Evolutionary conservation across 805 yeast species (phyloP).

Genomic region (Candida anglica): DNA sequence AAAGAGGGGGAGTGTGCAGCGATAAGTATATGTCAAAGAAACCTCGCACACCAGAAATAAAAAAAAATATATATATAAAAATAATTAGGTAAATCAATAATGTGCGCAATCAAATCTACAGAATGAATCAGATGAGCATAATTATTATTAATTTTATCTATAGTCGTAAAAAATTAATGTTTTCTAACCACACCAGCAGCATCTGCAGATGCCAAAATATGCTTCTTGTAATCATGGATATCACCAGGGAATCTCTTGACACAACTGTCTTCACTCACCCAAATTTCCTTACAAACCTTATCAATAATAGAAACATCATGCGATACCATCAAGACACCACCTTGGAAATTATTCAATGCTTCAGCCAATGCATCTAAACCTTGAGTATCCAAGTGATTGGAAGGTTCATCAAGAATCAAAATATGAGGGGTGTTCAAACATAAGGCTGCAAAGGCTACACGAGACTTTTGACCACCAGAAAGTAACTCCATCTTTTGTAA

Average conservation of each 20-base stretch:
- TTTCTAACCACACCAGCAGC: conserved; percentile 86
- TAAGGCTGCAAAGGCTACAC: conserved; percentile 96
- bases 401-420: conserved; percentile 92
- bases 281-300: conserved; percentile 86
- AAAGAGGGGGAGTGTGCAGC: too few species aligned
- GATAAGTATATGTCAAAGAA: too few species aligned
- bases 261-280: conserved; percentile 88
- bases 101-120: too few species aligned
- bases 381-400: conserved; percentile 96
- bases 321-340: conserved; percentile 96
- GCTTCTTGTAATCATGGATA: conserved; percentile 85
- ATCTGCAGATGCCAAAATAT: conserved; percentile 74
- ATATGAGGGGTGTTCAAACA: conserved; percentile 90
- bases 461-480: conserved; percentile 97
- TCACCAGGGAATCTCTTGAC: conserved; percentile 77
- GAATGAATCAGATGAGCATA: too few species aligned
- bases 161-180: too few species aligned
- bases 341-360: conserved; percentile 82
- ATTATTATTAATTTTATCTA: too few species aligned
- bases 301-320: conserved; percentile 94
- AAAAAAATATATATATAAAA: too few species aligned
- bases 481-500: conserved; percentile 83
- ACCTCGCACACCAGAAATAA: too few species aligned
- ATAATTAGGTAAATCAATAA: too few species aligned
- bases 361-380: conserved; percentile 95